Conservation (phyloP, 768 basidiomycete species). For the Suillus plorans region DNA sequence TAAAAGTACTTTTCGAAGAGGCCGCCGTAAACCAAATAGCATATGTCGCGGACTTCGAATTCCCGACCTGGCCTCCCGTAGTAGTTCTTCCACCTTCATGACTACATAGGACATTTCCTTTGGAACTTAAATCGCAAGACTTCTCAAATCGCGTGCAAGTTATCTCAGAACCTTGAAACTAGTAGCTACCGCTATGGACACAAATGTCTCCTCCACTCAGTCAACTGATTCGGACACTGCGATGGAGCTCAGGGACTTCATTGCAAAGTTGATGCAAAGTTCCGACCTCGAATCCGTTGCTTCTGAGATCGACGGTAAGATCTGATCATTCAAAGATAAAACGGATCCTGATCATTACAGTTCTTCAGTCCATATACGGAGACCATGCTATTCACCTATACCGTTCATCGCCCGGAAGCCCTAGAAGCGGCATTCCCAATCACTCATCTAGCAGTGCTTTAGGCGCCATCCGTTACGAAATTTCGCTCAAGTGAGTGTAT, state of each 20-base stretch:
- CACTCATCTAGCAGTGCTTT: slow-evolving; percentile 15
- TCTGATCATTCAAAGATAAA: slow-evolving; percentile 3
- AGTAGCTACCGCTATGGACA: neutral
- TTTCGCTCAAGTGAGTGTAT: slow-evolving; percentile 57
- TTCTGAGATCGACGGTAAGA: slow-evolving; percentile 46
- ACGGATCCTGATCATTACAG: slow-evolving; percentile 34
- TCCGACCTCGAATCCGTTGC: slow-evolving; percentile 44
- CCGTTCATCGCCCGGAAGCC: slow-evolving; percentile 35
- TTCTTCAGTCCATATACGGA: slow-evolving; percentile 83
- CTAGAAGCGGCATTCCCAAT: slow-evolving; percentile 13
- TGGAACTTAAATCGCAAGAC: neutral
- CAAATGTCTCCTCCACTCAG: neutral
- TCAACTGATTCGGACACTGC: slow-evolving; percentile 8
- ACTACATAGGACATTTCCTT: neutral
- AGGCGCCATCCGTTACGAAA: slow-evolving; percentile 61
- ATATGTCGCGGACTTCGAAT: neutral
- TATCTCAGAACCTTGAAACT: neutral
- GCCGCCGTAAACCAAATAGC: neutral
- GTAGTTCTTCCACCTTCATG: neutral
- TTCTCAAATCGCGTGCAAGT: neutral
- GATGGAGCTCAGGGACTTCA: slow-evolving; percentile 23
- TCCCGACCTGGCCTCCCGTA: neutral
- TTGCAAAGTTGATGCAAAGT: slow-evolving; percentile 30
- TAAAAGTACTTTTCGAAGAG: neutral
- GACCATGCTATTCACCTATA: slow-evolving; percentile 63